Evolutionary conservation across 2,329 filamentous ascomycete genomes (phyloP).

Genomic region (Trichoderma gracile): DNA sequence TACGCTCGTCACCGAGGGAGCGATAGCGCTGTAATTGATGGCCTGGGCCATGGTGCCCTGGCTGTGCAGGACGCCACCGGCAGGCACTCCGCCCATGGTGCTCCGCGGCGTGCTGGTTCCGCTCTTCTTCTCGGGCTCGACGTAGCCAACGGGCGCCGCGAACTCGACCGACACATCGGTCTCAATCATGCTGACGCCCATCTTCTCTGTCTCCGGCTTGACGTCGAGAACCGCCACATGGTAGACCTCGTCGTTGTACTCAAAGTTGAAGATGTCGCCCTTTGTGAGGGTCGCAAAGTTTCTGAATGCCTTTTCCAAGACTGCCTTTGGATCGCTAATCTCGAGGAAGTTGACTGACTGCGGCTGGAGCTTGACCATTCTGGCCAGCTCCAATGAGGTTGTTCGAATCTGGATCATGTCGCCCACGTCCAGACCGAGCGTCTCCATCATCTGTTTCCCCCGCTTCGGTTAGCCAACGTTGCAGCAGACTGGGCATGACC

Average conservation of each 20-base stretch:
- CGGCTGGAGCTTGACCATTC: conserved; percentile 93
- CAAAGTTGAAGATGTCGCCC: conserved; percentile 92
- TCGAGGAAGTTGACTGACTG: conserved; percentile 93
- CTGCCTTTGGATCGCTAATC: conserved; percentile 94
- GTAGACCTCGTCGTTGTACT: conserved; percentile 93
- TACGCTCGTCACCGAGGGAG: conserved; percentile 70
- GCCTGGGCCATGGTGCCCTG: conserved; percentile 95
- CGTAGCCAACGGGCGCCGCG: conserved; percentile 88
- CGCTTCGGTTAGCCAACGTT: conserved; percentile 30
- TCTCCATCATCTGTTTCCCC: conserved; percentile 79
- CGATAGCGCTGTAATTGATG: conserved; percentile 95
- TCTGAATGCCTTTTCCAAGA: conserved; percentile 93
- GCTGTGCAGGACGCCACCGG: conserved; percentile 73
- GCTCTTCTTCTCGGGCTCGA: conserved; percentile 75
- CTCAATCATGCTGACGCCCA: conserved; percentile 91
- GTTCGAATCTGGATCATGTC: conserved; percentile 95
- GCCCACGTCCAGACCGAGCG: conserved; percentile 82
- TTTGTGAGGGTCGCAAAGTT: conserved; percentile 93
- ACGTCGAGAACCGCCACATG: conserved; percentile 92
- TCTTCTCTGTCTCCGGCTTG: conserved; percentile 79
- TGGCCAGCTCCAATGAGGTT: conserved; percentile 85
- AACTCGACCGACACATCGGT: conserved; percentile 97
- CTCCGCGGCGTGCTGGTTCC: conserved; percentile 87
- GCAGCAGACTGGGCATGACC: not conserved
- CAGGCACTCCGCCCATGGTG: conserved; percentile 60